A percentile compares a stretch with the other conserved stretches of the same genome.
Evolutionary conservation across 2,329 filamentous ascomycete genomes (phyloP).

Genomic region (Penicillium thymicola): DNA sequence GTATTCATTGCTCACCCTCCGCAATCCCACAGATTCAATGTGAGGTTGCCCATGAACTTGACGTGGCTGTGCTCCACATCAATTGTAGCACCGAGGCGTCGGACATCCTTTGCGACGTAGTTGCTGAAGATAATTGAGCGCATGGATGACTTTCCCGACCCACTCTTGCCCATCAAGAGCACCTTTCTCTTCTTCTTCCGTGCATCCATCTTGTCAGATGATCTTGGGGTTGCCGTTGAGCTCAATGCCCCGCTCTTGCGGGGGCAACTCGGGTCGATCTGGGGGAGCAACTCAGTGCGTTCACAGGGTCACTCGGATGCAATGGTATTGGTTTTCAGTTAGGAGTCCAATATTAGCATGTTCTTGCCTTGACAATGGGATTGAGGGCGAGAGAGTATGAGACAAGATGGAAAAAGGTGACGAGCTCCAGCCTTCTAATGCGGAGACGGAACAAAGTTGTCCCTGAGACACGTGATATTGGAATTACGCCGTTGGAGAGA

Average conservation of each 20-base stretch:
- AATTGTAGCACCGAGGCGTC: constrained; percentile 89
- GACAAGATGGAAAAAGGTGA: constrained; percentile 11
- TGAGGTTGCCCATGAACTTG: constrained; percentile 97
- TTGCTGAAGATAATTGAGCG: constrained; percentile 98
- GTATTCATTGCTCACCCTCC: constrained; percentile 62
- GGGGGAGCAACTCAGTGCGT: constrained; percentile 9
- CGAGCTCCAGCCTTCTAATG: constrained; percentile 20
- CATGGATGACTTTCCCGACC: constrained; percentile 98
- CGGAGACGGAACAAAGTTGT: constrained; percentile 22
- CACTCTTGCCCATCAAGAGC: constrained; percentile 89
- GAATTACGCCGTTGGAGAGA: background rate
- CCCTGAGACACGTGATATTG: constrained; percentile 18
- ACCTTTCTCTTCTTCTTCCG: constrained; percentile 79
- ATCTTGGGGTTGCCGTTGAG: constrained; percentile 14
- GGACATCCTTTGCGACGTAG: constrained; percentile 94
- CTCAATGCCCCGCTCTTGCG: constrained; percentile 25
- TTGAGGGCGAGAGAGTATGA: constrained; percentile 10
- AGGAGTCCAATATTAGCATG: background rate
- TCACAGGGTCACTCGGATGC: constrained; percentile 3
- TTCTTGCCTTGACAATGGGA: constrained; percentile 9
- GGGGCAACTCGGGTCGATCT: constrained; percentile 17
- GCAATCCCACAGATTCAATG: constrained; percentile 97
- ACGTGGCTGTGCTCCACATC: constrained; percentile 98
- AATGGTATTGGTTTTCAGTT: background rate
- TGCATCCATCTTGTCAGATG: constrained; percentile 38